A percentile compares a stretch with the other conserved stretches of the same genome.
These are phyloP conservation scores for Cryptococcus amylolentus DNA, from an alignment of 1,284 basidiomycete species.

Conservation along the genomic window DNA sequence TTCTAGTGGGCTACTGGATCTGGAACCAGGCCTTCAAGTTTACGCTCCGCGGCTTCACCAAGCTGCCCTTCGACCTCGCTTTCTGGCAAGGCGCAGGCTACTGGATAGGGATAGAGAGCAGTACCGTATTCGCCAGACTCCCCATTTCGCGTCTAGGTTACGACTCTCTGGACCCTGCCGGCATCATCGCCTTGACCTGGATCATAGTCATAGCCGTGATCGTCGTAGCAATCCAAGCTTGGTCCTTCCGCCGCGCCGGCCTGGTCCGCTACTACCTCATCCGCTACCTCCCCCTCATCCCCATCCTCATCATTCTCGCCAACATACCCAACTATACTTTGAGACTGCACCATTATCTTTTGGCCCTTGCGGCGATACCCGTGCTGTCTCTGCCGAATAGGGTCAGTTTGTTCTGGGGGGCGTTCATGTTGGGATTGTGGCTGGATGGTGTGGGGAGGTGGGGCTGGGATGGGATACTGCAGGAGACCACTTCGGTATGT, in stretches of 20 bases:
- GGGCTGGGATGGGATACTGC: slow-evolving; percentile 44
- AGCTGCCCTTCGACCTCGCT: slow-evolving; percentile 33
- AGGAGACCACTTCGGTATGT: slow-evolving; percentile 31
- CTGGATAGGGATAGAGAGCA: slow-evolving; percentile 45
- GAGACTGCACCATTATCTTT: slow-evolving; percentile 42
- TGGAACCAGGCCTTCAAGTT: slow-evolving; percentile 33
- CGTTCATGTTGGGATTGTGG: slow-evolving; percentile 41
- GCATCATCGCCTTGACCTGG: slow-evolving; percentile 26
- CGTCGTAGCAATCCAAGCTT: slow-evolving; percentile 33
- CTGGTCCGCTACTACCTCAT: slow-evolving; percentile 38
- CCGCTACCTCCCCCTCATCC: slow-evolving; percentile 40
- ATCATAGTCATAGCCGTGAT: slow-evolving; percentile 32
- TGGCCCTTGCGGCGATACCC: slow-evolving; percentile 34
- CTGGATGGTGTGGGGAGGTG: slow-evolving; percentile 44
- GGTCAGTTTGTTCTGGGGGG: slow-evolving; percentile 34
- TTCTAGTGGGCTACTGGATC: slow-evolving; percentile 37
- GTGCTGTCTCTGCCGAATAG: slow-evolving; percentile 40
- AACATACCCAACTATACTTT: slow-evolving; percentile 35
- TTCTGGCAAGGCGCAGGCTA: slow-evolving; percentile 44
- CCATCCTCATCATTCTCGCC: slow-evolving; percentile 33
- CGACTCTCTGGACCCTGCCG: slow-evolving; percentile 27
- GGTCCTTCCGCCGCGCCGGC: slow-evolving; percentile 31
- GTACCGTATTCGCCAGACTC: slow-evolving; percentile 37
- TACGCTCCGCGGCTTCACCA: slow-evolving; percentile 30
- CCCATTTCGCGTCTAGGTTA: slow-evolving; percentile 41